Evolutionary conservation across 1,284 basidiomycete genomes (phyloP).

Genomic region (Grifola frondosa): DNA sequence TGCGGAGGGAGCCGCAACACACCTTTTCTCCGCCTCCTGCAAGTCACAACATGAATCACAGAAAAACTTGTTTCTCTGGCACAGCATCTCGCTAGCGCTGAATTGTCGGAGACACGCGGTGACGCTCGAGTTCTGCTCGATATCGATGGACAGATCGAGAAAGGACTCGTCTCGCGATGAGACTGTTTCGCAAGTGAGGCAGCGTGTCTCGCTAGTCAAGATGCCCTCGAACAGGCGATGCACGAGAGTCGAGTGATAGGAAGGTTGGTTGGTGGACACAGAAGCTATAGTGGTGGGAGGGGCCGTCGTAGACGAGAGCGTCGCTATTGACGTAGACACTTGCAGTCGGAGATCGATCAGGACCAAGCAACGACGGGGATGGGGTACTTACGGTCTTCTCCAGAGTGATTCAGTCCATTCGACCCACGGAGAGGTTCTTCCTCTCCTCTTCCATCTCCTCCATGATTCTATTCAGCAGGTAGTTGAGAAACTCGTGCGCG

Average conservation of each 20-base stretch:
- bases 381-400: conserved; percentile 53
- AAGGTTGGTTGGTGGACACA: conserved; percentile 26
- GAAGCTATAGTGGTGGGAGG: conserved; percentile 20
- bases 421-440: conserved; percentile 34
- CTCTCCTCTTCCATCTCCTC: conserved; percentile 86
- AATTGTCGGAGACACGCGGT: conserved; percentile 95
- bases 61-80: conserved; percentile 97
- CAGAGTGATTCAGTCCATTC: conserved; percentile 32
- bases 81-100: conserved; percentile 97
- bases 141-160: conserved; percentile 96
- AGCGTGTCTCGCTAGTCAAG: conserved; percentile 95
- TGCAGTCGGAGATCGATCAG: not conserved
- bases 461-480: conserved; percentile 88
- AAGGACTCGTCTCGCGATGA: conserved; percentile 96
- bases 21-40: conserved; percentile 98
- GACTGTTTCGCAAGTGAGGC: conserved; percentile 96
- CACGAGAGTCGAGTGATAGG: conserved; percentile 69
- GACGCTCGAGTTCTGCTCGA: conserved; percentile 95
- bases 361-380: conserved; percentile 1
- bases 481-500: conserved; percentile 97
- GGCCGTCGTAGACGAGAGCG: conserved; percentile 41
- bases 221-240: conserved; percentile 93
- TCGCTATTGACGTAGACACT: conserved; percentile 61
- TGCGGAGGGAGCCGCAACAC: conserved; percentile 26
- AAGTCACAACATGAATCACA: conserved; percentile 96